phyloP scores from a whole-genome alignment of 495 filamentous ascomycete genomes.

The Terfezia claveryi region DNA sequence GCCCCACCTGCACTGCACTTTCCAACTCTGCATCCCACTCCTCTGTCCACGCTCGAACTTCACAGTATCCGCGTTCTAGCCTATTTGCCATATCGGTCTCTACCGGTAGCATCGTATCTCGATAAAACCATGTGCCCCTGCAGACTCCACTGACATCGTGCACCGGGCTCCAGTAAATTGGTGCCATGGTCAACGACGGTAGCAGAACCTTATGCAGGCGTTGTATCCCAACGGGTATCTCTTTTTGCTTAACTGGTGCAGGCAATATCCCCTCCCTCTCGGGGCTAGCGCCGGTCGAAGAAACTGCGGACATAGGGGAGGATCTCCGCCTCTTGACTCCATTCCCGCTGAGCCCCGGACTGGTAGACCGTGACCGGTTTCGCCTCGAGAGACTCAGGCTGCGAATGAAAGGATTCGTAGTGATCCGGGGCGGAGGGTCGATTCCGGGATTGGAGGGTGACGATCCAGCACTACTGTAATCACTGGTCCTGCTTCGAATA shows the following conservation, averaged over 20 bases:
- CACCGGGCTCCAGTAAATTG: constrained; percentile 94
- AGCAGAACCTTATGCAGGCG: constrained; percentile 41
- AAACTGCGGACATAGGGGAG: constrained; percentile 4
- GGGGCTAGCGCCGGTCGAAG: constrained; percentile 10
- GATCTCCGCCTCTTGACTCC: background rate
- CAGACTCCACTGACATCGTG: constrained; percentile 67
- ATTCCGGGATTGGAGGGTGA: constrained; percentile 1
- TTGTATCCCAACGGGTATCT: constrained; percentile 55
- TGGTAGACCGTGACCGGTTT: background rate
- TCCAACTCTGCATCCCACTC: constrained; percentile 86
- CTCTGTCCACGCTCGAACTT: constrained; percentile 71
- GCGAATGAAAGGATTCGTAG: constrained; percentile 14
- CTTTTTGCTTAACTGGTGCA: constrained; percentile 8
- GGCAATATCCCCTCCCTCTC: constrained; percentile 1
- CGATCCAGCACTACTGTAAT: constrained; percentile 3
- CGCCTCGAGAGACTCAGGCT: constrained; percentile 7
- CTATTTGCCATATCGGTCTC: constrained; percentile 78
- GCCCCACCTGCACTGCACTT: constrained; percentile 75
- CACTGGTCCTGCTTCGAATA: constrained; percentile 2
- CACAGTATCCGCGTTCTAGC: constrained; percentile 67
- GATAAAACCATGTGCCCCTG: constrained; percentile 92
- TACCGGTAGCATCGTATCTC: constrained; percentile 77
- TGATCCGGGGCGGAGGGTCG: constrained; percentile 3
- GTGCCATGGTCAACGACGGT: constrained; percentile 57
- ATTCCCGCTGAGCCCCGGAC: background rate